Percentiles rank a stretch among this genome's conserved stretches.
Evolutionary conservation across 2,329 filamentous ascomycete species (phyloP).

Genomic region (Arthrobotrys entomopaga): DNA sequence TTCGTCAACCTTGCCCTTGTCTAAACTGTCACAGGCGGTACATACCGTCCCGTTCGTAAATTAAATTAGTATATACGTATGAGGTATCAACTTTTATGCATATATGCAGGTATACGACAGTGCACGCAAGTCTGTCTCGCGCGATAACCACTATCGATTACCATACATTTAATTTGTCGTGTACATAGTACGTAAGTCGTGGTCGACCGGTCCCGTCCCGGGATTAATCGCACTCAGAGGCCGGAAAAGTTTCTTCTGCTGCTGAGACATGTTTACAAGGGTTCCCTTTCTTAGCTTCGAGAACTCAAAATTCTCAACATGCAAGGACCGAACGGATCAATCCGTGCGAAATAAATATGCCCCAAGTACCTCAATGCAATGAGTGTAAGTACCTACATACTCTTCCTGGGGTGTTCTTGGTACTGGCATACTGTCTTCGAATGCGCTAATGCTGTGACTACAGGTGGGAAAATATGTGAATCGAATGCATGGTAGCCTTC

Average conservation of each 20-base stretch:
- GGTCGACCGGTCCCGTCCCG: background rate
- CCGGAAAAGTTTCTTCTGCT: background rate
- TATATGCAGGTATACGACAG: slow-evolving; percentile 20
- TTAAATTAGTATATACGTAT: background rate
- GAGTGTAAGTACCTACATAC: no score
- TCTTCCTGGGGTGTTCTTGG: background rate
- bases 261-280: slow-evolving; percentile 4
- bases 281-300: background rate
- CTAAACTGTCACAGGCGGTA: slow-evolving; percentile 5
- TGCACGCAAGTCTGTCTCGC: background rate
- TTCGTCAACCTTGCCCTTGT: background rate
- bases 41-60: slow-evolving; percentile 3
- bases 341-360: background rate
- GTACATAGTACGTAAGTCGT: no score
- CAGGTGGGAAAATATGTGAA: background rate
- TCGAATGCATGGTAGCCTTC: background rate
- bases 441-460: no score
- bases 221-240: background rate
- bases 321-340: no score
- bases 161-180: background rate
- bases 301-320: no score
- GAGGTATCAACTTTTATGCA: background rate
- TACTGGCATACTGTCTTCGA: background rate
- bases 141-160: background rate
- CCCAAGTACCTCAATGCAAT: background rate